Base-by-base conservation (phyloP, 2,329 filamentous ascomycete genomes). In the Colletotrichum tropicale region DNA sequence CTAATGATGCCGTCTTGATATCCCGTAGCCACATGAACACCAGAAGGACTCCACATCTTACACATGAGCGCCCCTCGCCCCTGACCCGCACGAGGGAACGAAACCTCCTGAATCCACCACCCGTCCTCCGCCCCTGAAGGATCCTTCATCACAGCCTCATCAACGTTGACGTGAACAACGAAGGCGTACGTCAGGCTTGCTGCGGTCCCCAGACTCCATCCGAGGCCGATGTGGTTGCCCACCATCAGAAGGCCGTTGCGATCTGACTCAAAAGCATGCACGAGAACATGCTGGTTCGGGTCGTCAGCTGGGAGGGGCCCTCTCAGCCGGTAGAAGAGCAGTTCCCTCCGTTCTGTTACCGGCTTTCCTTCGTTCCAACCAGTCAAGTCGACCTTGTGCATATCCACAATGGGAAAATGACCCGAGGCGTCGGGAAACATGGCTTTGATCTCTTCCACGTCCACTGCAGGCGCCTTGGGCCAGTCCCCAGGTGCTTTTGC, bases 91-190 rank as follows among this genome's bases (percentile, higher is more conserved):
- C 89, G 81, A 5, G 89, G 88, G 80, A 89, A 91, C 36, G 79
- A 85, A 2, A 84, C 83, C 79, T 91, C 89, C 79, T 90, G 88
- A 18, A 91, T 80, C 89, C 89, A 91, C 89, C 89, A 91, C 15
- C 83, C 83, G 5, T 84, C 82, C 5, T 83, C 84, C 8, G 81
- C 79, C 16, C 78, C 76, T 6, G 36, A 66, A 13, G 77, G 76
- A 24, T 82, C 80, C 28, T 77, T 48, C 87, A 91, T 90, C 8
- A 89, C 84, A 0, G 88, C 85, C 58, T 88, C 86, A 6, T 86
- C 84, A 1, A 84, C 84, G 56, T 90, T 88, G 36, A 88, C 86
- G 74, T 91, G 89, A 8, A 91, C 82, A 21, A 89, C 88, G 73
- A 91, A 89, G 1, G 86, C 87, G 75, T 89, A 90, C 78, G 86